Conservation (phyloP, 1,139 yeast species). For the Saccharomyces uvarum region DNA sequence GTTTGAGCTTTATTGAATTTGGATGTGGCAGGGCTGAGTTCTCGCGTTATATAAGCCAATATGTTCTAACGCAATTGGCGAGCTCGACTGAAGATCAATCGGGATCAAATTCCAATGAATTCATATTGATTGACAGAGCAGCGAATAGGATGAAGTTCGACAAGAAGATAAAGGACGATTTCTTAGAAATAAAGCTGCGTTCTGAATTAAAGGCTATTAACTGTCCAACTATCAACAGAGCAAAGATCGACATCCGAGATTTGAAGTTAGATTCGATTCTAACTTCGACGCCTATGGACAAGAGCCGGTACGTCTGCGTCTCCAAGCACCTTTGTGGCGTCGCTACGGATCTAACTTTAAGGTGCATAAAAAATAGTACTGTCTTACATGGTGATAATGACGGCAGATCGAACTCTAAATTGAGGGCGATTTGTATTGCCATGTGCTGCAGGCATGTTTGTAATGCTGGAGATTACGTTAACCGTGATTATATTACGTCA, state of each 20-base stretch:
- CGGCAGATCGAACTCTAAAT: constrained; percentile 5
- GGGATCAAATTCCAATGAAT: constrained; percentile 32
- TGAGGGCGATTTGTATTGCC: constrained; percentile 68
- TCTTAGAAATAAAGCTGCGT: constrained; percentile 21
- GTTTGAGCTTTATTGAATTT: constrained; percentile 55
- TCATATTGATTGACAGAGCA: constrained; percentile 67
- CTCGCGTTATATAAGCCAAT: constrained; percentile 50
- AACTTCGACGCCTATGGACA: constrained; percentile 17
- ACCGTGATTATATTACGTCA: constrained; percentile 38
- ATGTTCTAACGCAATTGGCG: constrained; percentile 6
- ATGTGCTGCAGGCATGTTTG: constrained; percentile 94
- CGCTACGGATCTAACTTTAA: constrained; percentile 79
- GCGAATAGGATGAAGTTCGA: constrained; percentile 76
- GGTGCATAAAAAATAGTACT: constrained; percentile 49
- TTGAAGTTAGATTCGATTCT: constrained; percentile 46
- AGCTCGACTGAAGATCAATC: neutral
- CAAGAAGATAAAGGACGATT: constrained; percentile 53
- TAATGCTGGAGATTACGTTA: constrained; percentile 44
- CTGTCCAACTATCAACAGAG: constrained; percentile 6
- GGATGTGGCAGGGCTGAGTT: constrained; percentile 90
- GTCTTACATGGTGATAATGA: constrained; percentile 6
- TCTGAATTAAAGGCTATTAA: neutral
- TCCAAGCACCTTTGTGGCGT: constrained; percentile 91
- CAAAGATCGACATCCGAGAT: constrained; percentile 73
- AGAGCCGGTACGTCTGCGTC: constrained; percentile 44